Conservation (phyloP, 2,329 filamentous ascomycete genomes). For the Helicocarpus griseus region DNA sequence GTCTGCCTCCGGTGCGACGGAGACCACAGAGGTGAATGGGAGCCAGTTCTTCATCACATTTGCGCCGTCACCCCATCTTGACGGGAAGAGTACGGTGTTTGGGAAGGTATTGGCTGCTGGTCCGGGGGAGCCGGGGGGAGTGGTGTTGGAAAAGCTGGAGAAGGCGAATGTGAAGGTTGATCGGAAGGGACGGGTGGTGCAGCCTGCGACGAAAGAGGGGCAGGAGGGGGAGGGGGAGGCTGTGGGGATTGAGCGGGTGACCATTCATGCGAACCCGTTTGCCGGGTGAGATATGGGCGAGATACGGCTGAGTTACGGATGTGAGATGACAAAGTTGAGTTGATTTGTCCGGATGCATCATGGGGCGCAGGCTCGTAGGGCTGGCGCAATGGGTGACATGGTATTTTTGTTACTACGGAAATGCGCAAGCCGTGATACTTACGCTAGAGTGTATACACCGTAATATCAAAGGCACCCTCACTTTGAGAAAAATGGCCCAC, state of each 20-base stretch:
- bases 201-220: slow-evolving; percentile 26
- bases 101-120: slow-evolving; percentile 48
- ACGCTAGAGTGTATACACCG: neutral
- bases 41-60: slow-evolving; percentile 58
- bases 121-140: slow-evolving; percentile 38
- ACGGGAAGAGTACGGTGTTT: slow-evolving; percentile 59
- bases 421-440: neutral
- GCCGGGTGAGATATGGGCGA: slow-evolving; percentile 37
- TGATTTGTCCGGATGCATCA: neutral
- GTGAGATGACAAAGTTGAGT: neutral
- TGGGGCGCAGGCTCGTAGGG: neutral
- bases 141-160: slow-evolving; percentile 42
- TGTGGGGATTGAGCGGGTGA: slow-evolving; percentile 46
- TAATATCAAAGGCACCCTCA: neutral
- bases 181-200: slow-evolving; percentile 49
- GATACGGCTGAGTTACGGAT: no score
- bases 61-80: slow-evolving; percentile 52
- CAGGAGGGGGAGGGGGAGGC: slow-evolving; percentile 35
- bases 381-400: neutral
- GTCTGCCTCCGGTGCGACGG: slow-evolving; percentile 25
- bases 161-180: slow-evolving; percentile 52
- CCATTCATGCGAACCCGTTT: slow-evolving; percentile 56
- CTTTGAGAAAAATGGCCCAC: neutral
- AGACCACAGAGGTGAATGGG: slow-evolving; percentile 35
- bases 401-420: neutral